phyloP scores from a whole-genome alignment of 345 rosid species.

The Salix caprea region DNA sequence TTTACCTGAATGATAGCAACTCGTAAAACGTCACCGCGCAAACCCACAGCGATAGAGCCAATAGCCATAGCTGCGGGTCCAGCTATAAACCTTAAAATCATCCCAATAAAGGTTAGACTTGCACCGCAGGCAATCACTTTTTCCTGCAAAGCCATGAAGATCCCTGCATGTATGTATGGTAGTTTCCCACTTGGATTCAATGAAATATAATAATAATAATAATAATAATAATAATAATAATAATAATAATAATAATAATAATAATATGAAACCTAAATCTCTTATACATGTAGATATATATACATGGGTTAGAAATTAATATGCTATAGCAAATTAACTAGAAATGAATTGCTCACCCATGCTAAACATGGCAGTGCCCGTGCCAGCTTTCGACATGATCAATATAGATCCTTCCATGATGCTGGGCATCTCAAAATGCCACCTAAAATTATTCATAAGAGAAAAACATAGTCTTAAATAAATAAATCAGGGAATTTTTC shows the following conservation, averaged over 20 bases:
- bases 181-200: not conserved
- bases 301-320: too few relatives aligned
- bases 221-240: too few relatives aligned
- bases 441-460: slow-evolving; percentile 35
- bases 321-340: not conserved
- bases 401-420: slow-evolving; percentile 65
- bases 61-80: slow-evolving; percentile 79
- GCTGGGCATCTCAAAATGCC: slow-evolving; percentile 76
- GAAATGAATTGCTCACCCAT: slow-evolving; percentile 55
- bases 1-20: slow-evolving; percentile 68
- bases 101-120: slow-evolving; percentile 44
- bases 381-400: slow-evolving; percentile 85
- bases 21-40: slow-evolving; percentile 65
- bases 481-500: not conserved
- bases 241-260: too few relatives aligned
- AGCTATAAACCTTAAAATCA: slow-evolving; percentile 60
- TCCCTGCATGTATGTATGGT: slow-evolving; percentile 38
- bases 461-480: not conserved
- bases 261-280: too few relatives aligned
- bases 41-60: slow-evolving; percentile 55
- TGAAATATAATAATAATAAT: not conserved
- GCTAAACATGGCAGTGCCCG: slow-evolving; percentile 94
- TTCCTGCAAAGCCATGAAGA: slow-evolving; percentile 79
- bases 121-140: slow-evolving; percentile 72
- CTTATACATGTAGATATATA: too few relatives aligned